Base-by-base conservation (phyloP, 1,139 yeast species). In the Meyerozyma carpophila region DNA sequence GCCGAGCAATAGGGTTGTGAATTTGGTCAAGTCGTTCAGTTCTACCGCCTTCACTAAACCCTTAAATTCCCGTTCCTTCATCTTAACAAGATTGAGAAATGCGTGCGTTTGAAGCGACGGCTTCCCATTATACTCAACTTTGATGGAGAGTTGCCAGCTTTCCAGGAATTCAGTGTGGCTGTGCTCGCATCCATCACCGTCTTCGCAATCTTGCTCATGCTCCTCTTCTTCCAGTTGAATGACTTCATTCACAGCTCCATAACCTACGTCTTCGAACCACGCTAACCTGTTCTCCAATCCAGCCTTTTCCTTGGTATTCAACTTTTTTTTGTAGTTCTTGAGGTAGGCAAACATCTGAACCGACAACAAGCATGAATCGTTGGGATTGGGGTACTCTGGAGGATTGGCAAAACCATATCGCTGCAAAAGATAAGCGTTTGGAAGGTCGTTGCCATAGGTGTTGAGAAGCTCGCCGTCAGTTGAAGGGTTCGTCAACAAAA, bases 381-480 rank as follows among this genome's bases (percentile, higher is more conserved):
- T 74, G 20, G 68, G 66, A 54, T 87, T 85, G 36, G 57, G 53
- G 37, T 72, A 66, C 47, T 66, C 62, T 32, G 76, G 26, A 10
- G 37, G 37, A 20, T 45, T 69, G 6, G 84, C 76, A 58, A 89
- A 88, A 0, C 95, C 96, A 55, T 88, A 89, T 46, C 87, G 73
- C 24, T 89, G 81, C 13, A 89, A 62, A 36, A 89, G 65, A 39
- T 79, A 74, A 0, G 86, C 73, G 52, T 86, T 87, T 13, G 84
- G 68, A 37, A 82, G 67, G 36, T 66, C 69, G 38, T 82, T 82
- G 0, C 96, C 96, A 54, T 87, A 88, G 0, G 93, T 81, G 60
- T 86, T 87, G 68, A 81, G 84, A 10, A 89, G 61, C 55, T 89
- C 95, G 44, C 77, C 76, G 25, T 65, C 57, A 2, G 56, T 44